These are phyloP conservation scores for Isabelozyma heimii DNA, from an alignment of 805 yeast genomes.

Conservation along the genomic window DNA sequence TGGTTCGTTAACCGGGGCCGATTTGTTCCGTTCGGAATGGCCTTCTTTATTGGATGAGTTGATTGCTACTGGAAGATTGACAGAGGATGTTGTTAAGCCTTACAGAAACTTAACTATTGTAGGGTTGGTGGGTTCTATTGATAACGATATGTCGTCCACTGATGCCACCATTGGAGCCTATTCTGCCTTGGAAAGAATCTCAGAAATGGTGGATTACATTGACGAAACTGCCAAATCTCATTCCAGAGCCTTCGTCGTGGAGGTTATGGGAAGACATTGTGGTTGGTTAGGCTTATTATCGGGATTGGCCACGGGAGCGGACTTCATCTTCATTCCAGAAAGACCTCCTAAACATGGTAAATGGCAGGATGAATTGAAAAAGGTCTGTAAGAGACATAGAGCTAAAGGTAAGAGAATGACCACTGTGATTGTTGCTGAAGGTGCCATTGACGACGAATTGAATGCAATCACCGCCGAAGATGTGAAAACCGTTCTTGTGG, in stretches of 20 bases:
- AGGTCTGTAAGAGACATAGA: conserved; percentile 63
- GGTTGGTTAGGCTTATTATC: conserved; percentile 86
- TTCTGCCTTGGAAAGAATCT: conserved; percentile 73
- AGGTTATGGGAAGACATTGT: conserved; percentile 89
- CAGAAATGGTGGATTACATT: conserved; percentile 73
- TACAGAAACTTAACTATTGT: conserved; percentile 63
- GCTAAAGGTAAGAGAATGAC: conserved; percentile 73
- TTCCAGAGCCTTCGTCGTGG: conserved; percentile 79
- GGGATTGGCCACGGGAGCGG: conserved; percentile 78
- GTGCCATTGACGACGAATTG: conserved; percentile 70
- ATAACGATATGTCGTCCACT: conserved; percentile 81
- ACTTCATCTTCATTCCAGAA: conserved; percentile 78
- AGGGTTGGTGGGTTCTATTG: conserved; percentile 81
- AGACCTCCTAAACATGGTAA: conserved; percentile 60
- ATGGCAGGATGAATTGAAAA: conserved; percentile 69
- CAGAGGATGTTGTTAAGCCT: conserved; percentile 43
- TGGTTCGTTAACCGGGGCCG: conserved; percentile 82
- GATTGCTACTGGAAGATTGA: conserved; percentile 40
- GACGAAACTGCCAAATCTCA: conserved; percentile 84
- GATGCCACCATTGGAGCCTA: conserved; percentile 82
- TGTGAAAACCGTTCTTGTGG: conserved; percentile 64
- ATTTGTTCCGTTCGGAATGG: conserved; percentile 74
- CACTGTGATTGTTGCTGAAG: conserved; percentile 80
- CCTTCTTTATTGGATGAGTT: conserved; percentile 65
- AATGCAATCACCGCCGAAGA: conserved; percentile 64